These are phyloP conservation scores for Rutstroemia sp. DNA, from an alignment of 2,329 filamentous ascomycete genomes.

Conservation along the genomic window DNA sequence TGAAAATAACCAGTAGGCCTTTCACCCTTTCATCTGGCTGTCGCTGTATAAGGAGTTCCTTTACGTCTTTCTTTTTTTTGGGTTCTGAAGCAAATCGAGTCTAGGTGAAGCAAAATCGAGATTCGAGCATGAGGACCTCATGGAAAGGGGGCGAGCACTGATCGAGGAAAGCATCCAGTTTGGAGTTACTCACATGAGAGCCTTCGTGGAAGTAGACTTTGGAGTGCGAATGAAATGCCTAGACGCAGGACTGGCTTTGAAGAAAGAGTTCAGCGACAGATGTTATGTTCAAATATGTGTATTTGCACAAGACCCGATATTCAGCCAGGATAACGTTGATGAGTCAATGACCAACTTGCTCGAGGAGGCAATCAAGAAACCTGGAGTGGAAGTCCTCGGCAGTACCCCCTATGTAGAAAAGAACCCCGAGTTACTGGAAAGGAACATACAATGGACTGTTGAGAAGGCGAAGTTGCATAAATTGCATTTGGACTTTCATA, in stretches of 20 bases:
- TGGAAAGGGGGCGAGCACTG: conserved; percentile 55
- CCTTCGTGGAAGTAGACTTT: conserved; percentile 64
- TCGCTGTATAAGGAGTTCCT: neutral
- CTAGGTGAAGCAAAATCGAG: conserved; percentile 48
- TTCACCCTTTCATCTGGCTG: neutral
- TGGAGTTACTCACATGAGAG: conserved; percentile 62
- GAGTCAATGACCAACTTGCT: conserved; percentile 45
- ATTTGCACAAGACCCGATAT: conserved; percentile 64
- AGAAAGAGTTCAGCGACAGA: conserved; percentile 42
- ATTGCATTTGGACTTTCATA: conserved; percentile 61
- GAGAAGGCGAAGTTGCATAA: conserved; percentile 40
- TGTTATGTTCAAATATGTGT: conserved; percentile 60
- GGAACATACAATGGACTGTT: conserved; percentile 59
- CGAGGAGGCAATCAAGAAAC: conserved; percentile 35
- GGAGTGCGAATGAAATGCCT: conserved; percentile 51
- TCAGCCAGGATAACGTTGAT: conserved; percentile 45
- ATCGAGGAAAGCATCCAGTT: conserved; percentile 56
- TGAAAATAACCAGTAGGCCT: conserved; percentile 42
- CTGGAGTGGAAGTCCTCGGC: conserved; percentile 52
- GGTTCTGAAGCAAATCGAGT: neutral
- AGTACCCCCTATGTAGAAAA: conserved; percentile 65
- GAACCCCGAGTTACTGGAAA: conserved; percentile 31
- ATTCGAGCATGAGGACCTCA: conserved; percentile 56
- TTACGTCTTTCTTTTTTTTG: neutral
- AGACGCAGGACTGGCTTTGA: conserved; percentile 49